Conservation (phyloP, 345 rosid species). For the Populus alba region DNA sequence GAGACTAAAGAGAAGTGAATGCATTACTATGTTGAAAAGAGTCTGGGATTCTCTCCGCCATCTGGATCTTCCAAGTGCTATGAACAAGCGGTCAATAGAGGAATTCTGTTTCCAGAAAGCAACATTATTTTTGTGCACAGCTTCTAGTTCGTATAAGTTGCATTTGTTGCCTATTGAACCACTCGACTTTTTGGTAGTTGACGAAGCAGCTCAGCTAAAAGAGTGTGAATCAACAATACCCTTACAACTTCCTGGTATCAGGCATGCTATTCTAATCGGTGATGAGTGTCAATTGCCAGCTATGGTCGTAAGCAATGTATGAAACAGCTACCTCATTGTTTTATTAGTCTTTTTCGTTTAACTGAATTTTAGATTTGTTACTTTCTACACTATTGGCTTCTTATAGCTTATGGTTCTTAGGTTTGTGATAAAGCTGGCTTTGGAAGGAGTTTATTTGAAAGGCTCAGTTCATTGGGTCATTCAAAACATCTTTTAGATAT, state of each 20-base stretch:
- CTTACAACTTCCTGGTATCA: conserved; percentile 40
- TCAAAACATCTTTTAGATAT: conserved; percentile 46
- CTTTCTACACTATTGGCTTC: not conserved
- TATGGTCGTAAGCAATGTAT: conserved; percentile 44
- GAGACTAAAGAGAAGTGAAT: conserved; percentile 22
- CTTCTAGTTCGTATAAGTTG: conserved; percentile 37
- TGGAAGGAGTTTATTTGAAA: conserved; percentile 69
- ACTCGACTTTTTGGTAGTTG: conserved; percentile 43
- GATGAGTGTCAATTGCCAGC: conserved; percentile 57
- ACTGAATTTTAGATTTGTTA: not conserved
- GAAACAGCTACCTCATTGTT: not conserved
- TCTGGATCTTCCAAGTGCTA: conserved; percentile 28
- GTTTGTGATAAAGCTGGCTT: conserved; percentile 35
- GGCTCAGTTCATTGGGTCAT: conserved; percentile 46
- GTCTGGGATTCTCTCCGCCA: conserved; percentile 8
- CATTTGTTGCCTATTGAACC: conserved; percentile 22
- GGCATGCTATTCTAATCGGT: conserved; percentile 46
- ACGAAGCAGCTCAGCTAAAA: conserved; percentile 64
- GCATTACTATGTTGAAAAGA: conserved; percentile 19
- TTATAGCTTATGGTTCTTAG: conserved; percentile 17
- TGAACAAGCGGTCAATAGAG: not conserved
- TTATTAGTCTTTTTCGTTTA: not conserved
- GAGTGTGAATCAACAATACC: conserved; percentile 58
- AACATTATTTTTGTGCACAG: conserved; percentile 42
- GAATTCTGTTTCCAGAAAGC: conserved; percentile 40